These are phyloP conservation scores for Boletus subcaerulescens DNA, from an alignment of 768 basidiomycete genomes.

Conservation along the genomic window DNA sequence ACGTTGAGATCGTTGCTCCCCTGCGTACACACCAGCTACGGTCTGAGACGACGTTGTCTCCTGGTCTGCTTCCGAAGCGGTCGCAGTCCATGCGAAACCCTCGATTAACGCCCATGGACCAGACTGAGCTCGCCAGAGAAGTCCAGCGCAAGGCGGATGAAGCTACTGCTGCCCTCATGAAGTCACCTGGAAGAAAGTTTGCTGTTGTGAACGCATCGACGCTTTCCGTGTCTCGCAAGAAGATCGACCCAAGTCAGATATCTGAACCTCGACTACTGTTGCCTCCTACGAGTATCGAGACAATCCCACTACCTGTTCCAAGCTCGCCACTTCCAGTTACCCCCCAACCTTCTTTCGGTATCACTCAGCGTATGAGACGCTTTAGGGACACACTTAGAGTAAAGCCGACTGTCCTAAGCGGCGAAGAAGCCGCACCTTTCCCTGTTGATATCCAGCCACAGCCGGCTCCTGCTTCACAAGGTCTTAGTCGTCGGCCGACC, in stretches of 20 bases:
- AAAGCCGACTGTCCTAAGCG: slow-evolving; percentile 43
- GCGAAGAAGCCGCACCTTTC: slow-evolving; percentile 49
- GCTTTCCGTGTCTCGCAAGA: slow-evolving; percentile 48
- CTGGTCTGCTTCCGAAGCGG: slow-evolving; percentile 23
- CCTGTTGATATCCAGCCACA: slow-evolving; percentile 43
- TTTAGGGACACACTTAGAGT: slow-evolving; percentile 66
- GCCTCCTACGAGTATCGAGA: slow-evolving; percentile 66
- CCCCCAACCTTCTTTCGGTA: slow-evolving; percentile 43
- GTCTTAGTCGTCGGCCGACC: slow-evolving; percentile 45
- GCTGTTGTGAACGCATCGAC: slow-evolving; percentile 38
- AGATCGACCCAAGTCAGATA: slow-evolving; percentile 61
- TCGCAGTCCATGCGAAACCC: slow-evolving; percentile 40
- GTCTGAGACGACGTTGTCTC: slow-evolving; percentile 9
- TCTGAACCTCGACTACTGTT: slow-evolving; percentile 64
- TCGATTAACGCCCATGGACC: slow-evolving; percentile 41
- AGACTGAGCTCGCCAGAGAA: slow-evolving; percentile 57
- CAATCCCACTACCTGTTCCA: slow-evolving; percentile 50
- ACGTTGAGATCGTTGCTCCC: slow-evolving; percentile 9
- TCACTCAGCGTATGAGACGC: slow-evolving; percentile 72
- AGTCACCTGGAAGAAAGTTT: slow-evolving; percentile 43
- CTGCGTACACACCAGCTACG: slow-evolving; percentile 2
- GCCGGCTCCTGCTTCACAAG: slow-evolving; percentile 27
- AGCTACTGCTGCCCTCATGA: slow-evolving; percentile 59
- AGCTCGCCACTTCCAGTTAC: slow-evolving; percentile 34
- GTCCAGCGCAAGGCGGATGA: slow-evolving; percentile 68